Conservation (phyloP, 345 rosid species). For the Gossypium thurberi region DNA sequence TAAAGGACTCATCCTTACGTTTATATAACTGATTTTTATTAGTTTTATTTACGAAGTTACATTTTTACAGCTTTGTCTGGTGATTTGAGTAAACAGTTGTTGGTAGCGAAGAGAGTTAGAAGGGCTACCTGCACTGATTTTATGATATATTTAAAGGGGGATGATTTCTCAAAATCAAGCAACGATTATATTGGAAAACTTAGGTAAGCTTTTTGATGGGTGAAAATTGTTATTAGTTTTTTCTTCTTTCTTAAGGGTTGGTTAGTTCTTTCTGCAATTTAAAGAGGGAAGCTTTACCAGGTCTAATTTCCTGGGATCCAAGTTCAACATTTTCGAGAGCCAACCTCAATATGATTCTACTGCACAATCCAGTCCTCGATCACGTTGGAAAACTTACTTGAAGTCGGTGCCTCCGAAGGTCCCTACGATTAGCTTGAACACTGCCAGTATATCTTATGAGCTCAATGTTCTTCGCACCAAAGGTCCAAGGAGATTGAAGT, state of each 20-base stretch:
- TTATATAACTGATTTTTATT: background rate
- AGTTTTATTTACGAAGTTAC: background rate
- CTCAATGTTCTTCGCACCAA: conserved; percentile 76
- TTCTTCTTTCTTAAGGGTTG: background rate
- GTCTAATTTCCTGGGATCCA: conserved; percentile 92
- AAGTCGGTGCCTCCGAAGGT: conserved; percentile 43
- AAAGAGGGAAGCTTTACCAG: conserved; percentile 34
- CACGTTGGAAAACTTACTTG: conserved; percentile 30
- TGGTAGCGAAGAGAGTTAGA: conserved; percentile 78
- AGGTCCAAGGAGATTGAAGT: conserved; percentile 92
- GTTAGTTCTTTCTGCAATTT: conserved; percentile 6
- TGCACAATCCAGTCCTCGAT: conserved; percentile 23
- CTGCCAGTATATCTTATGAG: conserved; percentile 62
- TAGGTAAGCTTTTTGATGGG: conserved; percentile 35
- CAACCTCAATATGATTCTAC: conserved; percentile 42
- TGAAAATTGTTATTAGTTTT: background rate
- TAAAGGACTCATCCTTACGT: too few relatives aligned
- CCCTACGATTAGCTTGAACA: conserved; percentile 30
- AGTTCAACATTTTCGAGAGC: conserved; percentile 64
- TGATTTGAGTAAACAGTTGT: conserved; percentile 62
- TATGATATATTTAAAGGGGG: conserved; percentile 53
- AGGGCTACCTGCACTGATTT: conserved; percentile 64
- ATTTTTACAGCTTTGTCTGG: conserved; percentile 75
- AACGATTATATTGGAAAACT: conserved; percentile 60
- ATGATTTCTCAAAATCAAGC: conserved; percentile 60